Evolutionary conservation across 2,329 filamentous ascomycete genomes (phyloP).

Genomic region (Phoma sp.): DNA sequence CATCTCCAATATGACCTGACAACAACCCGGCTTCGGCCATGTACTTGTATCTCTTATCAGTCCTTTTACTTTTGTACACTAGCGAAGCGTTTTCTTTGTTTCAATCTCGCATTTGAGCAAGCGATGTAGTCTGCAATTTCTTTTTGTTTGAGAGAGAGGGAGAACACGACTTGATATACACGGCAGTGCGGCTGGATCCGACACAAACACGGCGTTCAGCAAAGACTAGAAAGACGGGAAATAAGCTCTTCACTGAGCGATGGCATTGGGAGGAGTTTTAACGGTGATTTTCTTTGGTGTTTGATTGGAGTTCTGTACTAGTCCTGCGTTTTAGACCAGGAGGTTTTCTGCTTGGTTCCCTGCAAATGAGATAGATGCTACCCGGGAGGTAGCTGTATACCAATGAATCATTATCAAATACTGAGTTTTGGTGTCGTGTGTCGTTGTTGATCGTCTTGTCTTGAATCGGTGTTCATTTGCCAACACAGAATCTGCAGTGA

Average conservation of each 20-base stretch:
- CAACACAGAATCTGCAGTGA: conserved; percentile 28
- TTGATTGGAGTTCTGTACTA: not conserved
- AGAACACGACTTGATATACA: not conserved
- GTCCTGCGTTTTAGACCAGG: not conserved
- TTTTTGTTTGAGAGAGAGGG: not conserved
- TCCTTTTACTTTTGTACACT: not conserved
- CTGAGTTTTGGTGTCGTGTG: not conserved
- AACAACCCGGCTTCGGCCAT: not conserved
- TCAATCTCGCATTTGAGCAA: conserved; percentile 24
- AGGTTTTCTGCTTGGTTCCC: not conserved
- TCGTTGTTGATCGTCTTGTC: not conserved
- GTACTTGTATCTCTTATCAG: not conserved
- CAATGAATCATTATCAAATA: not conserved
- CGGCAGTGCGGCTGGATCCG: not conserved
- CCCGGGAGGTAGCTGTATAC: not conserved
- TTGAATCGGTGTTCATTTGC: conserved; percentile 15
- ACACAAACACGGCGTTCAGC: not conserved
- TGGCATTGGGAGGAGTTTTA: conserved; percentile 4
- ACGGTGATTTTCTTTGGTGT: not conserved
- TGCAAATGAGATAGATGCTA: not conserved
- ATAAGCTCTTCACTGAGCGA: conserved; percentile 26
- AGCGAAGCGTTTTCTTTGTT: not conserved
- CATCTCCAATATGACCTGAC: not conserved
- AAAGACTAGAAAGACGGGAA: not conserved
- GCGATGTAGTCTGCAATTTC: conserved; percentile 4